These are phyloP conservation scores for Crithidia acanthocephali DNA, from an alignment of 208 protist genomes.

Conservation along the genomic window DNA sequence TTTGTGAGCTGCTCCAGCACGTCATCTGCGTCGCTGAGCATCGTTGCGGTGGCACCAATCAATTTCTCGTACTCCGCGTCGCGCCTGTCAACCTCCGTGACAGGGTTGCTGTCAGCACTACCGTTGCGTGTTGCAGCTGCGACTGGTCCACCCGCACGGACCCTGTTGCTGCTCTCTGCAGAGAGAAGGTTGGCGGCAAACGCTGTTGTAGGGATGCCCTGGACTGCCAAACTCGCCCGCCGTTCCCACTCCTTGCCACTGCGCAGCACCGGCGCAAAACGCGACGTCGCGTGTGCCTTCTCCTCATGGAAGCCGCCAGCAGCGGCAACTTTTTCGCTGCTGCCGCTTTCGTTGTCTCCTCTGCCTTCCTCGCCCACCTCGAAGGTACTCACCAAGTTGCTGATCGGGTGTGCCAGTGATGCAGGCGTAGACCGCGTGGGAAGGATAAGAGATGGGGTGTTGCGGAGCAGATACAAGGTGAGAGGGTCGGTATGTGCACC, in stretches of 20 bases:
- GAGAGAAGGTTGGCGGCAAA: conserved; percentile 23
- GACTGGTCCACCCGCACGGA: too few relatives aligned
- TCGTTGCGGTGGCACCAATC: conserved; percentile 6
- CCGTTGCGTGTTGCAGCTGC: not conserved
- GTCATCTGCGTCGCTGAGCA: conserved; percentile 22
- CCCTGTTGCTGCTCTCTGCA: not conserved
- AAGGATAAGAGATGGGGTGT: conserved; percentile 5
- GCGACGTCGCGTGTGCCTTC: not conserved
- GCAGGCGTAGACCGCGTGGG: not conserved
- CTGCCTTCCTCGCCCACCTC: not conserved
- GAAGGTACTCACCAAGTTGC: not conserved
- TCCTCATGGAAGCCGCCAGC: not conserved
- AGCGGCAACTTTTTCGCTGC: not conserved
- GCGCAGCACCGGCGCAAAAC: conserved; percentile 17
- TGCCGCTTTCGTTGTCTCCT: not conserved
- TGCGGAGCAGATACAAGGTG: conserved; percentile 11
- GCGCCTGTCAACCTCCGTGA: too few relatives aligned
- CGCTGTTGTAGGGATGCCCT: conserved; percentile 10
- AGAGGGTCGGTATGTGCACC: conserved; percentile 4
- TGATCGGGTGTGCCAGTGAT: conserved; percentile 7
- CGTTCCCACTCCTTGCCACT: conserved; percentile 30
- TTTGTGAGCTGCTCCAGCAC: conserved; percentile 23
- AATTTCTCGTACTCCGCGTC: conserved; percentile 12
- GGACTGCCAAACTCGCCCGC: conserved; percentile 20
- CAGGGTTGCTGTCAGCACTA: not conserved